Conservation (phyloP, 345 rosid genomes). For the Rhizophora apiculata region DNA sequence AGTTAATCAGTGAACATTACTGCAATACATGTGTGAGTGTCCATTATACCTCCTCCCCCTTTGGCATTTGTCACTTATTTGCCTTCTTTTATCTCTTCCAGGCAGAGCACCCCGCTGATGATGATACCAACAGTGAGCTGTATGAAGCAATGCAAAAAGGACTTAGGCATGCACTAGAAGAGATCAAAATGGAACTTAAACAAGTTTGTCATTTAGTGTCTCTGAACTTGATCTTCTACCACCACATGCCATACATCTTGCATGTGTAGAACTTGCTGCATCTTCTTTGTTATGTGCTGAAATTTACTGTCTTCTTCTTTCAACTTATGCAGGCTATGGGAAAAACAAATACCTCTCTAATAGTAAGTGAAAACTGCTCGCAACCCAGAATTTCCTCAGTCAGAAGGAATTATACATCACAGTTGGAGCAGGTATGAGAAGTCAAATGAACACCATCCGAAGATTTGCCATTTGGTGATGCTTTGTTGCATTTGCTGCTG, state of each 20-base stretch:
- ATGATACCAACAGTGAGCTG: conserved; percentile 42
- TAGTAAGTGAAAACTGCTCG: conserved; percentile 27
- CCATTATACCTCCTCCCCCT: neutral
- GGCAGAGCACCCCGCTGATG: conserved; percentile 52
- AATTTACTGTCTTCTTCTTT: conserved; percentile 18
- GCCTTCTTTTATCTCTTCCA: conserved; percentile 14
- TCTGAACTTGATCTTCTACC: conserved; percentile 6
- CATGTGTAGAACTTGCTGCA: conserved; percentile 5
- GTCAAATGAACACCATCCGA: neutral
- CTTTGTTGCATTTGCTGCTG: too few relatives aligned
- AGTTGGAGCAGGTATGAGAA: conserved; percentile 54
- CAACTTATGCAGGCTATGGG: conserved; percentile 45
- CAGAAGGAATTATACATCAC: conserved; percentile 50
- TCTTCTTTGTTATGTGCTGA: conserved; percentile 12
- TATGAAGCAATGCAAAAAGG: conserved; percentile 64
- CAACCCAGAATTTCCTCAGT: conserved; percentile 40
- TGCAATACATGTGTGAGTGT: neutral
- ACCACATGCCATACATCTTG: neutral
- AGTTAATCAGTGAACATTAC: neutral
- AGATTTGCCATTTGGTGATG: too few relatives aligned
- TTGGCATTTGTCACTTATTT: conserved; percentile 16
- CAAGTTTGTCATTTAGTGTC: conserved; percentile 37
- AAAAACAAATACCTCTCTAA: conserved; percentile 42
- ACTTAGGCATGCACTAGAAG: conserved; percentile 66
- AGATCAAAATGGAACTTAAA: conserved; percentile 57